Conservation (phyloP, 2,329 filamentous ascomycete species). For the Botrytis galanthina region DNA sequence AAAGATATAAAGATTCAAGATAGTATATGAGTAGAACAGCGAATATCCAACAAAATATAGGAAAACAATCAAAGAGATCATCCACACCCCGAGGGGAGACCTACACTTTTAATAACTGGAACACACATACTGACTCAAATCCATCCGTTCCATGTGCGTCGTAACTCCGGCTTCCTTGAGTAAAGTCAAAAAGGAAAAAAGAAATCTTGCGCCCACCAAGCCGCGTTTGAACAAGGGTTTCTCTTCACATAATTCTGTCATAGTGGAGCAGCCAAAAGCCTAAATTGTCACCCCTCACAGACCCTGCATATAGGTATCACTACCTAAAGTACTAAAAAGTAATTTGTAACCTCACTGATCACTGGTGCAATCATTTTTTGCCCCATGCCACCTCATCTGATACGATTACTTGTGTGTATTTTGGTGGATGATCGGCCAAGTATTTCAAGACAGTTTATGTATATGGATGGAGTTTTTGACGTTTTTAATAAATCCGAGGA, state of each 20-base stretch:
- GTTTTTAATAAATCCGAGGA: not conserved
- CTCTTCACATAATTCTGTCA: conserved; percentile 10
- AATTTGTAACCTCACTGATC: conserved; percentile 5
- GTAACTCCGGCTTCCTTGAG: not conserved
- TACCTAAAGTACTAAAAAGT: not conserved
- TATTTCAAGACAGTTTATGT: not conserved
- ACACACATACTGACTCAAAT: conserved; percentile 4
- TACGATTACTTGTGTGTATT: conserved; percentile 26
- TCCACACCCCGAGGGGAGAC: not conserved
- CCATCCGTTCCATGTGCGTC: conserved; percentile 4
- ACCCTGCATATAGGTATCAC: conserved; percentile 18
- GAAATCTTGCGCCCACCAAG: conserved; percentile 13
- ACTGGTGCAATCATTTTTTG: not conserved
- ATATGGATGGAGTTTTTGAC: not conserved
- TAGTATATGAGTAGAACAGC: not conserved
- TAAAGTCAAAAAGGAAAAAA: conserved; percentile 1
- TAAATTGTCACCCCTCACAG: conserved; percentile 15
- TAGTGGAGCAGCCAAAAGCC: conserved; percentile 9
- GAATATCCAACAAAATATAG: not conserved
- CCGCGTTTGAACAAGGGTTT: conserved; percentile 13
- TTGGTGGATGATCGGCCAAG: conserved; percentile 27
- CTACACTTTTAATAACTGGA: conserved; percentile 9
- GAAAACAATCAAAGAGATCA: not conserved
- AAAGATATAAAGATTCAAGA: not conserved
- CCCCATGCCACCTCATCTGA: conserved; percentile 22